Base-by-base conservation (phyloP, 2,329 filamentous ascomycete species). In the Hypomyces perniciosus region DNA sequence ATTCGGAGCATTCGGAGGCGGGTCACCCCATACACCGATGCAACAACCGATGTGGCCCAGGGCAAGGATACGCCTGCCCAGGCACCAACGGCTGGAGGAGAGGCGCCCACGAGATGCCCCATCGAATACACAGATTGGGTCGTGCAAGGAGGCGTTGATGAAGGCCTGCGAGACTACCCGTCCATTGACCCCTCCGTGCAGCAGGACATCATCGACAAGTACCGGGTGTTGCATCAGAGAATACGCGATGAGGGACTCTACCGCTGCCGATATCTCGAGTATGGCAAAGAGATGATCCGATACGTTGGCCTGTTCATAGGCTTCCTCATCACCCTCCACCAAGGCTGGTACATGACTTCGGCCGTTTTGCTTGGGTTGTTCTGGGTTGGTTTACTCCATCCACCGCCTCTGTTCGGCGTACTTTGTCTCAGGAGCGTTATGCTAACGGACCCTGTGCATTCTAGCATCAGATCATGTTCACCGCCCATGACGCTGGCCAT, bases 401-500 rank as follows among this genome's bases (percentile, higher is more conserved):
- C 8, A 30, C 20, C 31, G 5, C 9, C 7, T 29, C 5, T 6
- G 6, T 31, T 31, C 12, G 30, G 9, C 8, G 8, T 13, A 13
- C 5, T 8, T 5, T 4, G 4, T 6, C 33, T 6, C 1, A 37
- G 3, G 13, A 13, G n/a, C 30, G 28, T 26, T 12, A 39, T 46
- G 12, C 43, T 53, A 20, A 50, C 39, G 13, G 0, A 9, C 27
- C 8, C 37, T 33, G 4, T 40, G 28, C 37, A 8, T 10, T 29
- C 4, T 97, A 93, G 92, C 93, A 97, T 64, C 93, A 97, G 66
- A 78, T 97, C 29, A 87, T 92, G 46, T 99, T 99, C 65, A 85
- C 86, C 1, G 93, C 89, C 54, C 93, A 99, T 68, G 93, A 99
- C 74, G 89, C 92, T 46, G 91, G 90, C 6, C 93, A 99, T 68